Evolutionary conservation across 2,329 filamentous ascomycete species (phyloP), one percentile per base, ranked within the genome.

Genomic region (Colletotrichum ledebouriae): DNA sequence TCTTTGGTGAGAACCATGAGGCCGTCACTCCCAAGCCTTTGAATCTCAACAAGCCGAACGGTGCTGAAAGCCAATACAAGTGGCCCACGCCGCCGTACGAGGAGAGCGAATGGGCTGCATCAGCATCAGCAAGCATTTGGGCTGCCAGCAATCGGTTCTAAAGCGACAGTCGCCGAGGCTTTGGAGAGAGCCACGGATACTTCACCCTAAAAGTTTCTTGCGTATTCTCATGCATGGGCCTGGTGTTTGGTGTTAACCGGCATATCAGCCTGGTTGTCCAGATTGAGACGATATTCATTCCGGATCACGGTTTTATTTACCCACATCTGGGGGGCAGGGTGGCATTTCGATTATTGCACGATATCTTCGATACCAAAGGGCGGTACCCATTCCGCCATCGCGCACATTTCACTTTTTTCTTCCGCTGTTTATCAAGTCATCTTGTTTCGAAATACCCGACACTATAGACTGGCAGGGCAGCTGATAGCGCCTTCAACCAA

Each of bases 41-140:
- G 71, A 87, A 92, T 72, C 89, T 93, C 62, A 88, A 89, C 76
- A 86, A 87, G 83, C 75, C 82, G 1, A 77, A 80, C 12, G 67
- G 68, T 37, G 47, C 55, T 20, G 81, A 83, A 34, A 71, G 74
- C 20, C 81, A 86, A 70, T 83, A 87, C 74, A 96, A 97, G 81
- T 98, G 94, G 92, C 95, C 94, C 3, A 98, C 96, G 15, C 96
- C 96, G 22, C 95, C 96, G 3, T 97, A 98, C 73, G 94, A 97
- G 75, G 94, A 97, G 74, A 90, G 90, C 71, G 94, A 97, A 77
- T 98, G 94, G 95, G 94, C 92, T 17, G 89, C 92, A 9, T 91
- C 92, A 47, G 92, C 93, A 34, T 89, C 94, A 11, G 92, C 93
- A 6, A 94, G 92, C 80, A 94, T 94, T 72, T 92, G 92, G 83